Evolutionary conservation across 108 stramenopile species (phyloP), one percentile per base, ranked within the genome.

Genomic region (Seminavis robusta): DNA sequence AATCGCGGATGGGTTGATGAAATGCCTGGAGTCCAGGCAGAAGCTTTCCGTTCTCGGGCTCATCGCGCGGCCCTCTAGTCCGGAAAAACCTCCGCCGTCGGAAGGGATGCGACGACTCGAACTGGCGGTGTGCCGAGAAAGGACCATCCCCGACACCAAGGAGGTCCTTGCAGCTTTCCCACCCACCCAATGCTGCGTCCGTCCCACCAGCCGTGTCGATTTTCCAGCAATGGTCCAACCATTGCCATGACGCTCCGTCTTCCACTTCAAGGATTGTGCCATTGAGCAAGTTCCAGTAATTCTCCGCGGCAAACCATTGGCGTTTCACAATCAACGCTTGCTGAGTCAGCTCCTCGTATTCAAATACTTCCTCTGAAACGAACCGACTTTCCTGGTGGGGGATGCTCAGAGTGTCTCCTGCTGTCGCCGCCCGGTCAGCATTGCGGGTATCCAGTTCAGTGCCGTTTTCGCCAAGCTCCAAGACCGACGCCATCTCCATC

Each of bases 251-350:
- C 10, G 15, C 33, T 5, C 25, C 60, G 30, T 68, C 51, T 5
- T 63, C 56, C 25, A 47, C 33, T 7, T 52, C 52, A n/a, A 56
- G 19, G 16, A 61, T 48, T 4, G 66, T 49, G 33, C 78, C 60
- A 26, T 53, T 31, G n/a, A 71, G 67, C 21, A 53, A 52, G 34
- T 44, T 62, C 30, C 74, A 43, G 51, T 71, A 65, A 25, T 73
- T 56, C 29, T 79, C 80, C 8, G 74, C 56, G 1, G 83, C 86
- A 80, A 80, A 88, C 86, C 86, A 88, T 33, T 50, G 65, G 16
- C 81, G 62, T 29, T 67, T 73, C 1, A 83, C 64, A 5, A 31
- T 60, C 0, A 74, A 74, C 33, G 33, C 39, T 20, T 81, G 61
- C n/a, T n/a, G n/a, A n/a, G n/a, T n/a, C 25, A 80, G 65, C 65